Evolutionary conservation across 176 grass and related monocot genomes (phyloP), one percentile per base, ranked within the genome.

Genomic region (Aechmea fasciata): DNA sequence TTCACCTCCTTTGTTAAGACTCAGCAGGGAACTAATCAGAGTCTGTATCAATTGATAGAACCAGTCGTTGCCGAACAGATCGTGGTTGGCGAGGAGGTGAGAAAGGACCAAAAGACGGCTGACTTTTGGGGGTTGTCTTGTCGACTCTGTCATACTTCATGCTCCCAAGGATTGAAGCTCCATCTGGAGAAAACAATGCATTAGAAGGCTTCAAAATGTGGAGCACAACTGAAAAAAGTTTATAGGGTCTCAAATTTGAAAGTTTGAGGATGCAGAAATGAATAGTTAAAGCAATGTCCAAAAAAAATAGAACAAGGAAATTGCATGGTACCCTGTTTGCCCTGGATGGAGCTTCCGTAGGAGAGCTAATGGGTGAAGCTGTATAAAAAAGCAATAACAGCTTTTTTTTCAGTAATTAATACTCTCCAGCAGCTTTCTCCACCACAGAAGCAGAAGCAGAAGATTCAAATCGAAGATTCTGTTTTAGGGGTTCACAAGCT

Each of bases 21-120:
- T 13, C 69, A 17, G 1, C 22, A 11, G 10, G 55, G 65, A 25
- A 57, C 80, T 78, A 85, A 79, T 89, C 90, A 76, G 80, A 86
- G 69, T 89, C 90, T 2, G 77, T 88, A 26, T 86, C 86, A 13
- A 94, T 86, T 6, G 70, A 73, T 48, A 84, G 8, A 75, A 89
- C 7, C 19, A 82, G 25, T 79, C 72, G 82, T 11, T 50, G 74
- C 48, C 83, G 75, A 78, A 85, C 77, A 73, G 85, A 86, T 65
- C 79, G 69, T 10, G 19, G 55, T 52, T 78, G 70, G 11, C 41
- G 52, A 17, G 57, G 51, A 18, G 65, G 23, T 48, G 71, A 80
- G 47, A 51, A 80, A 76, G 79, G 53, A 51, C 50, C 73, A 52
- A 50, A 62, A 48, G 41, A 51, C 14, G 11, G 62, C 51, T 69